These are phyloP conservation scores for Penicillium antarcticum DNA, from an alignment of 495 filamentous ascomycete genomes.

Conservation along the genomic window DNA sequence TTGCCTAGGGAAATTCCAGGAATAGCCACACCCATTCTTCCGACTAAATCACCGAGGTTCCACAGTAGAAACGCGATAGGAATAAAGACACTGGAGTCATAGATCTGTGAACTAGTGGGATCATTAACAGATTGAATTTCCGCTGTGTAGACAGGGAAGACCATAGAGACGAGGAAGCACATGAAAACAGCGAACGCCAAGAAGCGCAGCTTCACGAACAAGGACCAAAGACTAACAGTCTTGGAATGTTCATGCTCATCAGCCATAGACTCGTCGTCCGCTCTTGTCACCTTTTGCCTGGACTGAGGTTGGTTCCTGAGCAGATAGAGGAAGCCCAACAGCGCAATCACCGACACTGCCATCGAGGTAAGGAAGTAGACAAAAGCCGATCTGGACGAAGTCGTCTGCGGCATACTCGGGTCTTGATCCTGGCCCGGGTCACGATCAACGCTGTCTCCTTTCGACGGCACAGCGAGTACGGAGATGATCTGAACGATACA, in stretches of 20 bases:
- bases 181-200: constrained; percentile 67
- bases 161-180: constrained; percentile 83
- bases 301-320: constrained; percentile 33
- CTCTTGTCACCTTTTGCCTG: constrained; percentile 5
- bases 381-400: constrained; percentile 68
- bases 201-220: constrained; percentile 74
- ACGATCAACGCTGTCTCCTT: constrained; percentile 1
- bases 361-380: constrained; percentile 91
- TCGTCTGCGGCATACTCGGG: constrained; percentile 27
- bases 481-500: constrained; percentile 80
- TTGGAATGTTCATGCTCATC: constrained; percentile 28
- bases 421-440: constrained; percentile 3
- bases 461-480: constrained; percentile 62
- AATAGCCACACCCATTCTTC: constrained; percentile 66
- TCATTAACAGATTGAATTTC: constrained; percentile 70
- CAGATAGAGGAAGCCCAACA: constrained; percentile 62
- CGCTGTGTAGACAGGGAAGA: constrained; percentile 89
- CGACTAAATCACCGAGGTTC: constrained; percentile 84
- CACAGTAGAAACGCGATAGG: constrained; percentile 89
- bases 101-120: constrained; percentile 52
- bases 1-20: constrained; percentile 58
- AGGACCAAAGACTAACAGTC: constrained; percentile 58
- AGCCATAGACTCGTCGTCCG: constrained; percentile 15
- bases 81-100: constrained; percentile 74
- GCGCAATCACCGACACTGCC: constrained; percentile 50